Evolutionary conservation across 768 basidiomycete genomes (phyloP).

Genomic region (Boletus sp.): DNA sequence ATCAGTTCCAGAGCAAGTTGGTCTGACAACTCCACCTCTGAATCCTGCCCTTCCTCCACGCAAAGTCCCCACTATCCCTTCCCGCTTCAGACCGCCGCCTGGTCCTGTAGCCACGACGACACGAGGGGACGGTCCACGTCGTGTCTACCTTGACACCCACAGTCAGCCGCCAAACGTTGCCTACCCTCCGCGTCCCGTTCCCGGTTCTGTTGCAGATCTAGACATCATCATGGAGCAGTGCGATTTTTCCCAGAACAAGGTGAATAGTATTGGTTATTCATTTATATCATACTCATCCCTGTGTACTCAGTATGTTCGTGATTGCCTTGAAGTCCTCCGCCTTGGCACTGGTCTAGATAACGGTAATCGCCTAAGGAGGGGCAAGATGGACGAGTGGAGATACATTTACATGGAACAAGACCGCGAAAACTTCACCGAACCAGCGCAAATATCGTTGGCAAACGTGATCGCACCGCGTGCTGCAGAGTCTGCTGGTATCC

Average conservation of each 20-base stretch:
- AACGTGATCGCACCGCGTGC: slow-evolving; percentile 33
- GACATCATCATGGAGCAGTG: slow-evolving; percentile 91
- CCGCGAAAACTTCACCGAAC: slow-evolving; percentile 38
- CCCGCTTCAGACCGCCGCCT: slow-evolving; percentile 45
- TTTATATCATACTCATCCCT: slow-evolving; percentile 9
- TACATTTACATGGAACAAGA: slow-evolving; percentile 79
- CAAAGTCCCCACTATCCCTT: slow-evolving; percentile 42
- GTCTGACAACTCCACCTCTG: slow-evolving; percentile 48
- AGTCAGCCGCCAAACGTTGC: slow-evolving; percentile 59
- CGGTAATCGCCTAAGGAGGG: slow-evolving; percentile 68
- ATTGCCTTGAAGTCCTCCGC: slow-evolving; percentile 93
- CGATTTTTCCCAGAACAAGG: slow-evolving; percentile 81
- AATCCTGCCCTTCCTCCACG: slow-evolving; percentile 76
- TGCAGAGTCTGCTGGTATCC: slow-evolving; percentile 25
- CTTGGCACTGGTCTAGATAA: slow-evolving; percentile 87
- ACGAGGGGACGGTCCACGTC: slow-evolving; percentile 70
- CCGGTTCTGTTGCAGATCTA: slow-evolving; percentile 83
- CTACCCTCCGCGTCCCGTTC: slow-evolving; percentile 84
- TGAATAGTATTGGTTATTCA: slow-evolving; percentile 21
- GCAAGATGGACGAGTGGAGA: slow-evolving; percentile 77
- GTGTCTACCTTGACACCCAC: slow-evolving; percentile 73
- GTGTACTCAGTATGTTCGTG: slow-evolving; percentile 79
- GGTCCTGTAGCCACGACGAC: slow-evolving; percentile 53
- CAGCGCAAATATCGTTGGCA: slow-evolving; percentile 29
- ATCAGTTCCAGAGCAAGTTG: slow-evolving; percentile 69